Evolutionary conservation across 2,329 filamentous ascomycete species (phyloP).

Genomic region (Botryotinia narcissicola): DNA sequence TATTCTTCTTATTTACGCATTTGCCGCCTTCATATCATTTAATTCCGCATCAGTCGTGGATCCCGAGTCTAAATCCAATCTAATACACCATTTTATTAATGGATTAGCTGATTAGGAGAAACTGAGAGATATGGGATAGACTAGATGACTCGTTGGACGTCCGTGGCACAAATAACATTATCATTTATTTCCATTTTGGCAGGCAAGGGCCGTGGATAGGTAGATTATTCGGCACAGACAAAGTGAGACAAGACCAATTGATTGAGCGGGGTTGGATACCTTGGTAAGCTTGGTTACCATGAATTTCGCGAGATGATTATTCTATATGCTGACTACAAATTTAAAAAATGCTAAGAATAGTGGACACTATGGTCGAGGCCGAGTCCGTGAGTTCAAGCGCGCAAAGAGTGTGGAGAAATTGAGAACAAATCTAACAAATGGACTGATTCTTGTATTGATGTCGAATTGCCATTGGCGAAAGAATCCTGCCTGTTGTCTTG

Average conservation of each 20-base stretch:
- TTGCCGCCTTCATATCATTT: slow-evolving; percentile 30
- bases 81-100: neutral
- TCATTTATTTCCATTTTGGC: neutral
- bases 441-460: neutral
- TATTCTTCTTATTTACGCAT: slow-evolving; percentile 29
- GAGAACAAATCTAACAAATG: slow-evolving; percentile 17
- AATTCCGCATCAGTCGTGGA: neutral
- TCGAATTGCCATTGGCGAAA: neutral
- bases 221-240: slow-evolving; percentile 7
- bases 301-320: neutral
- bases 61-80: slow-evolving; percentile 14
- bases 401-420: slow-evolving; percentile 16
- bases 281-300: slow-evolving; percentile 19
- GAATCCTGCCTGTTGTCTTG: neutral
- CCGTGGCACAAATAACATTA: slow-evolving; percentile 20
- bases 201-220: neutral
- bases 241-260: slow-evolving; percentile 8
- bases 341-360: slow-evolving; percentile 22
- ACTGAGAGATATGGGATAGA: slow-evolving; percentile 15
- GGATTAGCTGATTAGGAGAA: slow-evolving; percentile 12
- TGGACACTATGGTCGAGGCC: slow-evolving; percentile 25
- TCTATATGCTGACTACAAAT: slow-evolving; percentile 14
- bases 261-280: slow-evolving; percentile 17
- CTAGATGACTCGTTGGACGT: slow-evolving; percentile 15
- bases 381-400: slow-evolving; percentile 15